Evolutionary conservation across 768 basidiomycete species (phyloP), one percentile per base, ranked within the genome.

Genomic region (Agrocybe praecox): DNA sequence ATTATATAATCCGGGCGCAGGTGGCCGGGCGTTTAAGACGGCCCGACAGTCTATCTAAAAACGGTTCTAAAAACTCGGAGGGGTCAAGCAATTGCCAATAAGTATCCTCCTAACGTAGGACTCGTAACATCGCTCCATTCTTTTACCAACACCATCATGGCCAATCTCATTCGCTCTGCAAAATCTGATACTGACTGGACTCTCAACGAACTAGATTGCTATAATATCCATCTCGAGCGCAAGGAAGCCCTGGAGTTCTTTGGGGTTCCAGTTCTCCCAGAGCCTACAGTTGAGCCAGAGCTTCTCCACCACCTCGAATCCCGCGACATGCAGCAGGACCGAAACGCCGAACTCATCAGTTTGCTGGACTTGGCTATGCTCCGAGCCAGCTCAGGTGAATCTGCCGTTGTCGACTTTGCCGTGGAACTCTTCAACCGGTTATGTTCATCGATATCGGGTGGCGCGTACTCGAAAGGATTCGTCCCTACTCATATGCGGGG

Each of bases 141-240:
- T n/a, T n/a, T n/a, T n/a, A n/a, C n/a, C n/a, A n/a, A n/a, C n/a
- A n/a, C n/a, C 33, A 47, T 17, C 62, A 68, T 68, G 64, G 67
- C 70, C 18, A 65, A 67, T 55, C 62, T 69, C 49, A 65, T 66
- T 61, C 66, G 66, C 54, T 63, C 64, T 24, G 60, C 69, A 34
- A 72, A 71, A 58, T 68, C 66, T 8, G 58, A 62, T 33, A 68
- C 40, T 56, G 61, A 68, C 52, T 74, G 71, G 69, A 71, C 66
- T 46, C 6, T 51, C 26, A 60, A 57, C 46, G 70, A 73, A 32
- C 63, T 73, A 14, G 53, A 60, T 17, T 63, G 69, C 10, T 73
- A 70, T 57, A 63, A 70, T 53, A 72, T 73, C 60, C 61, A 24
- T 54, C 48, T 72, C 53, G 42, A 23, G 17, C 21, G 42, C 46